Conservation (phyloP, 495 filamentous ascomycete genomes). For the Talaromyces liani region DNA sequence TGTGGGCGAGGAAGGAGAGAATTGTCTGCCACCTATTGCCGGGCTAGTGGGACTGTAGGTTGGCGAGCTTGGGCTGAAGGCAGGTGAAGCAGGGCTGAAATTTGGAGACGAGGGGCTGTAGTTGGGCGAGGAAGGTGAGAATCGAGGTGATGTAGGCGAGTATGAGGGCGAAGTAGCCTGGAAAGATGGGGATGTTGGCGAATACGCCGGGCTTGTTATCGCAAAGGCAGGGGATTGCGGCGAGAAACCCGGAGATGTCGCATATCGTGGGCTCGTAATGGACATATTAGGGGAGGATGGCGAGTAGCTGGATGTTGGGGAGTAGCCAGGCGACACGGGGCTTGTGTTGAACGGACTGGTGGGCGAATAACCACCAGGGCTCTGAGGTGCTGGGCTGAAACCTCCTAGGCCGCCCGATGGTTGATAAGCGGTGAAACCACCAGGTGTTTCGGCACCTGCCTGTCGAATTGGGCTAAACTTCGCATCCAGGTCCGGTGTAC, state of each 20-base stretch:
- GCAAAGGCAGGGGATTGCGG: conserved; percentile 48
- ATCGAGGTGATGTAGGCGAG: conserved; percentile 77
- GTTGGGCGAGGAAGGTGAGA: conserved; percentile 65
- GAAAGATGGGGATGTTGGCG: conserved; percentile 70
- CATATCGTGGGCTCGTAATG: conserved; percentile 48
- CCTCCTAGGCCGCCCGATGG: conserved; percentile 47
- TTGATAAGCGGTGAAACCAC: conserved; percentile 63
- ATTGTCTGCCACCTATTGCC: conserved; percentile 41
- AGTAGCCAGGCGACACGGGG: conserved; percentile 70
- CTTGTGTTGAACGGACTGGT: conserved; percentile 75
- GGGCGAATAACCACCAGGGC: conserved; percentile 61
- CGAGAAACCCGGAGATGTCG: conserved; percentile 48
- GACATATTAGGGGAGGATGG: conserved; percentile 57
- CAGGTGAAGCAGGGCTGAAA: conserved; percentile 54
- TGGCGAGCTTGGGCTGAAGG: conserved; percentile 50
- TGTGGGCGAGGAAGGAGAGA: conserved; percentile 25
- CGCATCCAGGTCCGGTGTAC: conserved; percentile 72
- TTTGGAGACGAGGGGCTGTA: conserved; percentile 58
- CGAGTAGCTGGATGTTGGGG: conserved; percentile 63
- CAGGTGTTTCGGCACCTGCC: conserved; percentile 63
- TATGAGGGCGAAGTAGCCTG: conserved; percentile 67
- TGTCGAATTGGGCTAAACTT: conserved; percentile 85
- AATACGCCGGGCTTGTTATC: conserved; percentile 40
- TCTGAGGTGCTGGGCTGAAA: conserved; percentile 59
- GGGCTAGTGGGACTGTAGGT: conserved; percentile 66